Base-by-base conservation (phyloP, 257 asterid genomes). In the Salvia hispanica region DNA sequence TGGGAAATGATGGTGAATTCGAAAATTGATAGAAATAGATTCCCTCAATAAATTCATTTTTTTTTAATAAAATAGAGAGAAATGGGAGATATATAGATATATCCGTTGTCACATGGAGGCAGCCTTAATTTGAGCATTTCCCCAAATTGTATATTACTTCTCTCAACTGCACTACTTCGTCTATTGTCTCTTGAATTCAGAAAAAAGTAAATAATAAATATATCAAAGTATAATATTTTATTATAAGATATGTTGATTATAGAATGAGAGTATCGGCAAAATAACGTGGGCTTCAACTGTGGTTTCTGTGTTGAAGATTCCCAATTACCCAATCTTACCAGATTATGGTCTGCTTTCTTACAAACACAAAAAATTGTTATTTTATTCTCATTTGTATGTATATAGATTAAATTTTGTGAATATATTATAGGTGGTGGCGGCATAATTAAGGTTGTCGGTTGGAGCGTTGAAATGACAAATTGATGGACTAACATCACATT, bases 101-200 rank as follows among this genome's bases (percentile, higher is more conserved):
- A 72, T 60, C 78, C 76, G 77, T 81, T 78, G 70, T 82, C 85
- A 81, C 84, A 77, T 79, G 87, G 66, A 64, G 67, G 61, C 72
- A 64, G 72, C 78, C 78, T 79, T 52, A 74, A 72, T 71, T 70
- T 78, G 73, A 76, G 75, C 72, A 72, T 66, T 69, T 15, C 62
- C 9, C 14, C 34, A 55, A 15, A 52, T 67, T 45, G 31, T 47
- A 63, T 59, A 71, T 45, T 70, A 37, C 12, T 61, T 61, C 18
- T 55, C 44, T 40, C 52, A 62, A 62, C 58, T 45, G 45, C 73
- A 76, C 78, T 60, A 48, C 50, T 58, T 45, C 72, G 67, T 78
- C 83, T 66, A 73, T 43, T 58, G 71, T 59, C 72, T 25, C 54
- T 75, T 62, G 6, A 43, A 58, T 37, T 54, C 16, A 40, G 45